Evolutionary conservation across 1,284 basidiomycete species (phyloP), one percentile per base, ranked within the genome.

Genomic region (Inonotus hispidus): DNA sequence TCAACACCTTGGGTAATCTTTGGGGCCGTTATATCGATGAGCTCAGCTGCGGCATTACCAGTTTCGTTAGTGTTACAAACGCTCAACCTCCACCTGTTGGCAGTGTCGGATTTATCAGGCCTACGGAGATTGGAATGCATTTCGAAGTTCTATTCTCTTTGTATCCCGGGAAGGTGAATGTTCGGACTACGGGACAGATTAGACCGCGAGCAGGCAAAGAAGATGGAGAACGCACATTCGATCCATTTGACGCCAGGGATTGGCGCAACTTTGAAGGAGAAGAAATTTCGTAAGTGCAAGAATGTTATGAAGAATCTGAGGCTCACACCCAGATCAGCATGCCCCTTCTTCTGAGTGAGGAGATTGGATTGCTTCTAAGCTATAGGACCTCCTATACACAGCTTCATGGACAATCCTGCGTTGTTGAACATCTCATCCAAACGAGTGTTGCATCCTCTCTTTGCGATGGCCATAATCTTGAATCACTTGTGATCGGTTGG

Each of bases 1-100:
- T 56, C 16, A 11, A 46, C 27, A 25, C 14, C 8, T n/a, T 56
- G 41, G 8, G 39, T 21, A 29, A 3, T 46, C 55, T 46, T 7
- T 56, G 43, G 55, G 55, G 55, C 4, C 43, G 32, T 39, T 56
- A 56, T 29, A 56, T 46, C 25, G 55, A 56, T 32, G 55, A 56
- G 32, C 55, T 56, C 55, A 56, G 29, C 11, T 56, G 21, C 25
- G 55, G 55, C 6, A 56, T 56, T 16, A 35, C 55, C 1, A 56
- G 55, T 41, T 56, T 56, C 27, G 55, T 56, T n/a, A 29, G 39
- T 25, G 55, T 56, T 29, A 46, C 55, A 21, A 56, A 56, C 32
- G 29, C n/a, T 13, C 41, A 56, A 11, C 55, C 55, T n/a, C 55
- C 41, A 46, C 25, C 32, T 27, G 13, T 56, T n/a, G 55, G 55